These are phyloP conservation scores for Xerocomellus chrysenteron DNA, from an alignment of 768 basidiomycete species.

Conservation along the genomic window DNA sequence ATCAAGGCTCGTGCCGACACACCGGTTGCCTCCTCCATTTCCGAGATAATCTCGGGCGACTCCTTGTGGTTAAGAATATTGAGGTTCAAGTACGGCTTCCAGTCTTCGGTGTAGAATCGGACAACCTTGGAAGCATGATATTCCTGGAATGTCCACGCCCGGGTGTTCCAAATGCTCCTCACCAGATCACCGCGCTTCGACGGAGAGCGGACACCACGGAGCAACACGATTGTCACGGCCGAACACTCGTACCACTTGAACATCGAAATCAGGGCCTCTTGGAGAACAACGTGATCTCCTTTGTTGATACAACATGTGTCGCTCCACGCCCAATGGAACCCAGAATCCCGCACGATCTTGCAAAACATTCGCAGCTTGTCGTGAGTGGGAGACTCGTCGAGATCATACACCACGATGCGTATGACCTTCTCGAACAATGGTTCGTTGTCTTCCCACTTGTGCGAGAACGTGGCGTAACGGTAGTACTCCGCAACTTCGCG, in stretches of 20 bases:
- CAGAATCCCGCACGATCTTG: background rate
- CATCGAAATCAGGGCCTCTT: background rate
- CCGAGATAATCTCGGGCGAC: background rate
- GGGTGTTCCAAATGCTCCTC: background rate
- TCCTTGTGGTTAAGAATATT: background rate
- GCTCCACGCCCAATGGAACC: background rate
- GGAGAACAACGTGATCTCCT: background rate
- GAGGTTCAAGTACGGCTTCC: background rate
- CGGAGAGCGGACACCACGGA: background rate
- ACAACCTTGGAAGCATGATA: background rate
- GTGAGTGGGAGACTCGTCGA: background rate
- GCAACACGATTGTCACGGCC: background rate
- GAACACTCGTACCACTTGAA: background rate
- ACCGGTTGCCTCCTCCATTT: background rate
- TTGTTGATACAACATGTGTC: background rate
- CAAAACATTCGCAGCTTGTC: background rate
- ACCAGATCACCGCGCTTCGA: background rate
- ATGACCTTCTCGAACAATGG: background rate
- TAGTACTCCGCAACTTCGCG: background rate
- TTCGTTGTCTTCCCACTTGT: background rate
- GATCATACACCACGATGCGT: background rate
- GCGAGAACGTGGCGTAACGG: background rate
- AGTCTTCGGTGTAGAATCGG: background rate
- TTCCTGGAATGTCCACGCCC: background rate
- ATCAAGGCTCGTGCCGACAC: background rate